Evolutionary conservation across 2,329 filamentous ascomycete species (phyloP).

Genomic region (Fusarium musae): DNA sequence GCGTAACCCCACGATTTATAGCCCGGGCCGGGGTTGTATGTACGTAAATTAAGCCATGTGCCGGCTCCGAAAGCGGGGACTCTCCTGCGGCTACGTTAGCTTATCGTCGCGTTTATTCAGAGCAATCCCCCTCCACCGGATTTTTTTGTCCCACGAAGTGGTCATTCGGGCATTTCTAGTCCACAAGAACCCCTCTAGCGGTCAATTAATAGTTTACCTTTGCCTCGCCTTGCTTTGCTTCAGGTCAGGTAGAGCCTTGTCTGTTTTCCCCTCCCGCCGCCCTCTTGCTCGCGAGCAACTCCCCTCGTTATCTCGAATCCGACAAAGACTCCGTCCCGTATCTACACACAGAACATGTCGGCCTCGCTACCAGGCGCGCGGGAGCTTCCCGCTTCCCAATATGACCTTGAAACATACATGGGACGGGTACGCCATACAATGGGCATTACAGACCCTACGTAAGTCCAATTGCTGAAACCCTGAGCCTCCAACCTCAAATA

Average conservation of each 20-base stretch:
- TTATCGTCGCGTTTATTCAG: slow-evolving; percentile 46
- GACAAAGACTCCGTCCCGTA: slow-evolving; percentile 4
- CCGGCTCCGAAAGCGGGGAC: slow-evolving; percentile 47
- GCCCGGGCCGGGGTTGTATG: slow-evolving; percentile 23
- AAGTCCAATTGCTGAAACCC: slow-evolving; percentile 55
- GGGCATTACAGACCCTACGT: slow-evolving; percentile 95
- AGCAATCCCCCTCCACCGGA: slow-evolving; percentile 16
- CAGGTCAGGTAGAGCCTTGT: neutral
- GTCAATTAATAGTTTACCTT: slow-evolving; percentile 10
- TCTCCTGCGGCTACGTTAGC: slow-evolving; percentile 35
- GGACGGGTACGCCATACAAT: slow-evolving; percentile 91
- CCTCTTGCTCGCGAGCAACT: slow-evolving; percentile 11
- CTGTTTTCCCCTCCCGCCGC: neutral
- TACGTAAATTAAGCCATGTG: slow-evolving; percentile 31
- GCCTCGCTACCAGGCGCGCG: slow-evolving; percentile 74
- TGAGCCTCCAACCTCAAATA: neutral
- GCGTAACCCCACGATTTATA: slow-evolving; percentile 31
- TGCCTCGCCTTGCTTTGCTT: neutral
- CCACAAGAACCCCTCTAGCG: slow-evolving; percentile 27
- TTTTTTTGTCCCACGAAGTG: slow-evolving; percentile 36
- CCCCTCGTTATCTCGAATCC: slow-evolving; percentile 15
- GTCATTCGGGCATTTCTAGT: slow-evolving; percentile 33
- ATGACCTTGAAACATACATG: slow-evolving; percentile 94
- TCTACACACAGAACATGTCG: slow-evolving; percentile 61
- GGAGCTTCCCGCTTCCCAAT: slow-evolving; percentile 90